These are phyloP conservation scores for Lasiodiplodia citricola DNA, from an alignment of 2,329 filamentous ascomycete genomes.

Conservation along the genomic window DNA sequence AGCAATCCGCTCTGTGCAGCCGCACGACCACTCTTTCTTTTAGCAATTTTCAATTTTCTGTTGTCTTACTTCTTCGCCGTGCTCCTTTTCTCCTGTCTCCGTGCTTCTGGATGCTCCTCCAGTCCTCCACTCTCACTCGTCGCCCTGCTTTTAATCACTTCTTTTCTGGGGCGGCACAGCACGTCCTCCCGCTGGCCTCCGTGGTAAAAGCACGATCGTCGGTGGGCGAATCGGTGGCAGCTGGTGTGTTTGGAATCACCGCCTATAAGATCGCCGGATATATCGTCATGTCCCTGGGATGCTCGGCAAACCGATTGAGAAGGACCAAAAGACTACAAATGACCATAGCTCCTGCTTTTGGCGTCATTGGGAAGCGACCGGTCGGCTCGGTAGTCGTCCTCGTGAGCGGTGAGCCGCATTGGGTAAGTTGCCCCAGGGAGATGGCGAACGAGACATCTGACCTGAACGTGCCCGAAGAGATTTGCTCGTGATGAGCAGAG, in stretches of 20 bases:
- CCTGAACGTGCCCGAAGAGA: not conserved
- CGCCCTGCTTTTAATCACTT: conserved; percentile 15
- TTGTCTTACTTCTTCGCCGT: not conserved
- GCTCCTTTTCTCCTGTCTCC: not conserved
- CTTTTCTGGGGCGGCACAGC: not conserved
- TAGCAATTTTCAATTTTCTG: not conserved
- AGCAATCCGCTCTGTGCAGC: not conserved
- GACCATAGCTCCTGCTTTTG: not conserved
- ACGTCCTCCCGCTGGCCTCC: conserved; percentile 20
- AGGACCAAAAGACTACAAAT: not conserved
- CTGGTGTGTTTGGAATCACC: not conserved
- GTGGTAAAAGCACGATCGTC: conserved; percentile 12
- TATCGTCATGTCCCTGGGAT: not conserved
- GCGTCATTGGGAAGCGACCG: not conserved
- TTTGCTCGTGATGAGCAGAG: not conserved
- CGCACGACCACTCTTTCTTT: not conserved
- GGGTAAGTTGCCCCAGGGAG: not conserved
- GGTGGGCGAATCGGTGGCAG: not conserved
- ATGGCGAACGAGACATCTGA: not conserved
- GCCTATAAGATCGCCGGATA: conserved; percentile 6
- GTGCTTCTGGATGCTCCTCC: not conserved
- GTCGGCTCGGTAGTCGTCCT: not conserved
- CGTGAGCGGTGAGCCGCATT: conserved; percentile 14
- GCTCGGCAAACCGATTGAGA: not conserved
- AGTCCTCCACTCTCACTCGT: not conserved